Percentiles rank a stretch among this genome's conserved stretches.
Evolutionary conservation across 2,329 filamentous ascomycete species (phyloP).

Genomic region (Ploettnerulaceae sp.): DNA sequence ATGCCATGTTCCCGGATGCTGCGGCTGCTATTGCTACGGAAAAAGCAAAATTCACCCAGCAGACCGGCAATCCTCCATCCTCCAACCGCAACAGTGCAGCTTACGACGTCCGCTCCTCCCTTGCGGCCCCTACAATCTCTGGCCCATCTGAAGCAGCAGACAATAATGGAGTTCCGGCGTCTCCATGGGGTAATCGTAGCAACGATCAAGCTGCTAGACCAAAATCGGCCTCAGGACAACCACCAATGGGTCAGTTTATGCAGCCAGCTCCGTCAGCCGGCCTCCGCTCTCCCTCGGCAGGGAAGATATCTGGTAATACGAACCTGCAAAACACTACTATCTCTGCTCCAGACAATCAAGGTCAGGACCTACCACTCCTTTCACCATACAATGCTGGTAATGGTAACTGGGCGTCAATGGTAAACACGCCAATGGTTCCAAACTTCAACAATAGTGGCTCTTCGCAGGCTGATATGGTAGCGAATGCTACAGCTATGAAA

Average conservation of each 20-base stretch:
- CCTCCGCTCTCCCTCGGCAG: constrained; percentile 70
- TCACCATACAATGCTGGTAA: constrained; percentile 78
- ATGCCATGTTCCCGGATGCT: constrained; percentile 98
- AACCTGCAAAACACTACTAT: constrained; percentile 83
- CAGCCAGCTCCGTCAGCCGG: constrained; percentile 71
- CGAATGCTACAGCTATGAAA: constrained; percentile 98
- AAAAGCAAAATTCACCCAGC: constrained; percentile 94
- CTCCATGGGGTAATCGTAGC: constrained; percentile 67
- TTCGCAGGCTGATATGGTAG: constrained; percentile 90
- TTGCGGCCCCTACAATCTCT: constrained; percentile 71
- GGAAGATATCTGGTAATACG: constrained; percentile 58
- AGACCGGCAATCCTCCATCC: constrained; percentile 81
- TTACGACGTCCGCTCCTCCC: constrained; percentile 67
- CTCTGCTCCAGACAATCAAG: constrained; percentile 63
- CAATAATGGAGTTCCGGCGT: constrained; percentile 59
- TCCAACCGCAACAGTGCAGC: constrained; percentile 90
- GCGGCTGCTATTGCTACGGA: constrained; percentile 98
- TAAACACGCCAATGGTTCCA: constrained; percentile 92
- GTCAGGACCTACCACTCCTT: constrained; percentile 71
- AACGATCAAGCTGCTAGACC: constrained; percentile 54
- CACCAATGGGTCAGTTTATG: constrained; percentile 91
- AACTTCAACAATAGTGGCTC: constrained; percentile 63
- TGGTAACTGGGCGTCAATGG: constrained; percentile 97
- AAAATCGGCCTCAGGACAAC: constrained; percentile 73
- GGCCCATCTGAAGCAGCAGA: constrained; percentile 60